These are phyloP conservation scores for Mortierella sp. DNA, from an alignment of 371 early-diverging fungal genomes.

Conservation along the genomic window DNA sequence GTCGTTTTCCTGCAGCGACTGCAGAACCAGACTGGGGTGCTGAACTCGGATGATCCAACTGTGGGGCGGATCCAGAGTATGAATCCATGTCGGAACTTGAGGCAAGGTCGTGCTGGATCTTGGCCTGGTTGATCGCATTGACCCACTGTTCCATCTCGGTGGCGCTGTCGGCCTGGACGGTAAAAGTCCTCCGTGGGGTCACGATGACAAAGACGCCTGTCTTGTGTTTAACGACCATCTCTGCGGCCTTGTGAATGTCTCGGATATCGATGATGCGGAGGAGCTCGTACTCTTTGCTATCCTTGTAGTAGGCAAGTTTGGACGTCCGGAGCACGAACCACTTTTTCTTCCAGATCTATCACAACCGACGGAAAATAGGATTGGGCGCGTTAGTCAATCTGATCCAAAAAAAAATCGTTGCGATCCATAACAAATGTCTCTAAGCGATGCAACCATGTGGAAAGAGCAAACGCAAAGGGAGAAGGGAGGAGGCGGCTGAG, in stretches of 20 bases:
- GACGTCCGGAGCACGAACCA: conserved; percentile 90
- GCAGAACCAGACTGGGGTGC: conserved; percentile 17
- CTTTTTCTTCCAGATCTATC: conserved; percentile 87
- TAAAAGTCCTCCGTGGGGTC: conserved; percentile 81
- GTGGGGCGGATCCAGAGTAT: conserved; percentile 29
- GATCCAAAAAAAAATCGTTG: no score
- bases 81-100: conserved; percentile 55
- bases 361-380: background rate
- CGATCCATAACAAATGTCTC: no score
- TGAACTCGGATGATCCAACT: conserved; percentile 27
- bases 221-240: conserved; percentile 77
- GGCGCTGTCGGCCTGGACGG: conserved; percentile 77
- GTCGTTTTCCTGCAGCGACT: background rate
- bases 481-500: background rate
- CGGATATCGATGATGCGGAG: conserved; percentile 80
- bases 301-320: conserved; percentile 88
- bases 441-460: conserved; percentile 4
- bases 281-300: conserved; percentile 89
- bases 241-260: conserved; percentile 82
- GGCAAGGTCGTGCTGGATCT: conserved; percentile 58
- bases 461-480: background rate
- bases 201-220: conserved; percentile 83
- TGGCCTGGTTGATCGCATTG: conserved; percentile 66
- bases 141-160: conserved; percentile 83
- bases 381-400: background rate